Percentiles rank a stretch among this genome's conserved stretches.
phyloP scores from a whole-genome alignment of 1,284 basidiomycete species.

The Cryptococcus hybrid region DNA sequence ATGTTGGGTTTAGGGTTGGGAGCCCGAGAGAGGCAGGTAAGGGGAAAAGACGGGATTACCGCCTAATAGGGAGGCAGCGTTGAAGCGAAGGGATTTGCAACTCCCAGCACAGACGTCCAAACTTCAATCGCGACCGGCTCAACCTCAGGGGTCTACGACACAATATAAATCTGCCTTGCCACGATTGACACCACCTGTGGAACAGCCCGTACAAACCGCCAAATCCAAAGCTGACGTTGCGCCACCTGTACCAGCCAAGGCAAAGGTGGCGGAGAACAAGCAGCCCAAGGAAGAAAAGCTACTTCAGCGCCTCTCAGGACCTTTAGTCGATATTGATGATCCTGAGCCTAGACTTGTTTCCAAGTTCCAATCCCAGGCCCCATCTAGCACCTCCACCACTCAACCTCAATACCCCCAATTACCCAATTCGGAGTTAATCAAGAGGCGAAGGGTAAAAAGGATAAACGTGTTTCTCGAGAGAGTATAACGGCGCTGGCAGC shows the following conservation, averaged over 20 bases:
- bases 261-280: no score
- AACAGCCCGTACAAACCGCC: no score
- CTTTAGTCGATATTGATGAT: conserved; percentile 29
- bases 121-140: no score
- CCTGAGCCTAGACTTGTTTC: background rate
- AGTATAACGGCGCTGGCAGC: conserved; percentile 19
- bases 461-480: background rate
- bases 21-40: background rate
- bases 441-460: background rate
- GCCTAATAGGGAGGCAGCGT: conserved; percentile 34
- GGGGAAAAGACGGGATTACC: conserved; percentile 8
- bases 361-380: no score
- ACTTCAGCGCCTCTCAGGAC: conserved; percentile 14
- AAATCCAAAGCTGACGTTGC: no score
- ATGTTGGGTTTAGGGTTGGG: no score
- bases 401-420: background rate
- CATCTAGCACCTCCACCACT: background rate
- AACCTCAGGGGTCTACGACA: no score
- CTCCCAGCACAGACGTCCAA: background rate
- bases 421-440: background rate
- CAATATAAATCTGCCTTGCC: no score
- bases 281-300: background rate
- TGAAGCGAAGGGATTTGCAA: conserved; percentile 27
- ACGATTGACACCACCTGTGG: no score
- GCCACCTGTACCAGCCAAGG: no score